Percentiles rank a stretch among this genome's conserved stretches.
Evolutionary conservation across 306 rosid genomes (phyloP).

Genomic region (Castanopsis chinensis): DNA sequence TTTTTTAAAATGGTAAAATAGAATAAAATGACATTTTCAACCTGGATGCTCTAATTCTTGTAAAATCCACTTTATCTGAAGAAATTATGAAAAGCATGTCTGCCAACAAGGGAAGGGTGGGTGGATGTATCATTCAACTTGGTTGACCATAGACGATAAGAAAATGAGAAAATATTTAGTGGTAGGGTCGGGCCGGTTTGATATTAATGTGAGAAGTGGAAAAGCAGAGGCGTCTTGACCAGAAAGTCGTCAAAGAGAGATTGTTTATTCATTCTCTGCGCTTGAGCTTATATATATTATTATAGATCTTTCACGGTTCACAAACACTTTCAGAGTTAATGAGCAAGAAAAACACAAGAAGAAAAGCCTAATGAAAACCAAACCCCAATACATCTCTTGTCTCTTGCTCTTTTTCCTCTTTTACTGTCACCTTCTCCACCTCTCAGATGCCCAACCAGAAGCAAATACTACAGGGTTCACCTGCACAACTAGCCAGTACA

Average conservation of each 20-base stretch:
- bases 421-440: constrained; percentile 7
- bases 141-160: constrained; percentile 8
- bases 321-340: background rate
- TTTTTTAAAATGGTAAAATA: too few species aligned
- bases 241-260: background rate
- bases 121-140: background rate
- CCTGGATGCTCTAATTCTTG: too few species aligned
- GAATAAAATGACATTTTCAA: too few species aligned
- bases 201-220: background rate
- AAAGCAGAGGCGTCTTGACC: background rate
- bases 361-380: constrained; percentile 16
- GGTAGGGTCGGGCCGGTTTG: background rate
- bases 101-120: background rate
- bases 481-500: constrained; percentile 42
- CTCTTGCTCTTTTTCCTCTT: constrained; percentile 14
- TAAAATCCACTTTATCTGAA: too few species aligned
- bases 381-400: background rate
- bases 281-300: background rate
- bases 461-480: constrained; percentile 49
- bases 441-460: constrained; percentile 37
- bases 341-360: too few species aligned
- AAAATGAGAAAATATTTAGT: background rate
- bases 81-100: too few species aligned
- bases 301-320: background rate
- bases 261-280: background rate